Conservation (phyloP, 2,329 filamentous ascomycete species). For the Alternaria tenuissima region DNA sequence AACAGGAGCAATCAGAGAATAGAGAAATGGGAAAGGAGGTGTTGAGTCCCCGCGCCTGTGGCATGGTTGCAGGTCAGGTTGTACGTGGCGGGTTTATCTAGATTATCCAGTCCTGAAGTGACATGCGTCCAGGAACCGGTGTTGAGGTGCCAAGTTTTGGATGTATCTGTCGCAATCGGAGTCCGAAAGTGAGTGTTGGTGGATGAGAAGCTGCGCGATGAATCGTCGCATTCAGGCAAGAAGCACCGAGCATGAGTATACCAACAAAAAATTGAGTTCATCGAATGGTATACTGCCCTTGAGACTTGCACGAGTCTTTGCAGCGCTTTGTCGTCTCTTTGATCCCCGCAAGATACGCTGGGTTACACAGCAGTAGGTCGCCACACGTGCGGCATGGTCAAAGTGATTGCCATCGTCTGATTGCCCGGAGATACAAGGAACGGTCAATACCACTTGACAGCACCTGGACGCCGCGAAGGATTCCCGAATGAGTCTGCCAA, state of each 20-base stretch:
- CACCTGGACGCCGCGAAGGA: neutral
- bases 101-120: neutral
- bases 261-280: neutral
- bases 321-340: neutral
- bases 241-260: neutral
- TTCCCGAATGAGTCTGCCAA: neutral
- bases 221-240: neutral
- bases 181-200: neutral
- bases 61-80: conserved; percentile 6
- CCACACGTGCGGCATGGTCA: neutral
- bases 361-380: neutral
- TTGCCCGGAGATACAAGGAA: neutral
- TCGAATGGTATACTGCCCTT: neutral
- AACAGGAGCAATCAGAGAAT: neutral
- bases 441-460: neutral
- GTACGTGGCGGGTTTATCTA: conserved; percentile 9
- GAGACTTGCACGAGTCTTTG: too few species aligned
- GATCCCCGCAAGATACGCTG: neutral
- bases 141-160: neutral
- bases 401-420: neutral
- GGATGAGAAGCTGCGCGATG: neutral
- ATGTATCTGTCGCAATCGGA: neutral
- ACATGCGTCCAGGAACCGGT: neutral
- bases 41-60: neutral
- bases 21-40: neutral